Evolutionary conservation across 2,329 filamentous ascomycete genomes (phyloP).

Genomic region (Paecilomyces formosus): DNA sequence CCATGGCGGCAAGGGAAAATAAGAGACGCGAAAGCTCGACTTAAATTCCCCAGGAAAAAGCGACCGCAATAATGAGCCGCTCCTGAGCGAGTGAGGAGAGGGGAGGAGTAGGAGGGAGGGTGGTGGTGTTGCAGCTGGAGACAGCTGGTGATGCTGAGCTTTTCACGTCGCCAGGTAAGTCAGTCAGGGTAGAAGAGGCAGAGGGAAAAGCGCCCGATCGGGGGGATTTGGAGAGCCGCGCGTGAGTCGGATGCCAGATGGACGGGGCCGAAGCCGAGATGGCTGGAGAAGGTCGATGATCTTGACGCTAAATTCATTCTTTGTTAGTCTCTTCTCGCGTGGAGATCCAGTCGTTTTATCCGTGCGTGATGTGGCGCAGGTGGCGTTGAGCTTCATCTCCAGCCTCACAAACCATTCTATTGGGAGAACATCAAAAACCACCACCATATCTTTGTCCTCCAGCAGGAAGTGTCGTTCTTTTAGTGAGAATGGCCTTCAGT

Average conservation of each 20-base stretch:
- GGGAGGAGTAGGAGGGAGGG: conserved; percentile 4
- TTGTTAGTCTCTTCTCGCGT: neutral
- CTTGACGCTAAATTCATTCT: neutral
- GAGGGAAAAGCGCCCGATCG: neutral
- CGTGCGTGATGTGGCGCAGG: no score
- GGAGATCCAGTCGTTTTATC: neutral
- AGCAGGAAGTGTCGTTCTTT: no score
- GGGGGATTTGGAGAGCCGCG: neutral
- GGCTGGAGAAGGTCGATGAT: neutral
- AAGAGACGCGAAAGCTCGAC: neutral
- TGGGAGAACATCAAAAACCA: no score
- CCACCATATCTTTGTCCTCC: no score
- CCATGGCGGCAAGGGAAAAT: conserved; percentile 21
- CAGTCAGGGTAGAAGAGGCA: neutral
- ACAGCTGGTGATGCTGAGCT: neutral
- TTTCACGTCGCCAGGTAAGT: neutral
- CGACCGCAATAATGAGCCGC: conserved; percentile 3
- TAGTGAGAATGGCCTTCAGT: no score
- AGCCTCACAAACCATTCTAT: no score
- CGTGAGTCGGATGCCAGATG: neutral
- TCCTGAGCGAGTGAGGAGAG: conserved; percentile 10
- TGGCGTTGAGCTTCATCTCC: no score
- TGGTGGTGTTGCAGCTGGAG: neutral
- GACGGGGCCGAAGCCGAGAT: neutral
- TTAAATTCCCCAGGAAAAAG: neutral